A percentile compares a stretch with the other conserved stretches of the same genome.
Evolutionary conservation across 192 early-diverging fungal species (phyloP).

Genomic region (Backusella mclennaniae): DNA sequence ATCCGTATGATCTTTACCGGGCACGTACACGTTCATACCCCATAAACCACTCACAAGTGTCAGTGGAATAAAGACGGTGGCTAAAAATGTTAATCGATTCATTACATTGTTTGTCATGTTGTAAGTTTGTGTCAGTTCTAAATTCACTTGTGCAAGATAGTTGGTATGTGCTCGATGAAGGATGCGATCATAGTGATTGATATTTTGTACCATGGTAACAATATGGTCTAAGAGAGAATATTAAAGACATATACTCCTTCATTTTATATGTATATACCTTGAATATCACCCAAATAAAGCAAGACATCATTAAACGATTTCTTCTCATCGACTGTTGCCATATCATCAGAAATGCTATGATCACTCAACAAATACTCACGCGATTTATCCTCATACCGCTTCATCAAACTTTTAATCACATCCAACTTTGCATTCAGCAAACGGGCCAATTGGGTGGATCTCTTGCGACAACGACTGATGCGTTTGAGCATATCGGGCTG

Average conservation of each 20-base stretch:
- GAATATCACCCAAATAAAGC: slow-evolving; percentile 81
- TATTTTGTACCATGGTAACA: slow-evolving; percentile 62
- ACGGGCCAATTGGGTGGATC: slow-evolving; percentile 65
- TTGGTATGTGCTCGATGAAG: slow-evolving; percentile 76
- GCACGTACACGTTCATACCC: slow-evolving; percentile 67
- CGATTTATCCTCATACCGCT: slow-evolving; percentile 46
- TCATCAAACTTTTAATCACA: slow-evolving; percentile 67
- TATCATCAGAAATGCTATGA: slow-evolving; percentile 11
- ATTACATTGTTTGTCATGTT: slow-evolving; percentile 89
- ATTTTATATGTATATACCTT: slow-evolving; percentile 32
- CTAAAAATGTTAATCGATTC: slow-evolving; percentile 83
- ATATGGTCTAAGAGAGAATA: slow-evolving; percentile 52
- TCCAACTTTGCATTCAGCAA: slow-evolving; percentile 68
- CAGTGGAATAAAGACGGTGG: slow-evolving; percentile 71
- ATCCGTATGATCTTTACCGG: slow-evolving; percentile 48
- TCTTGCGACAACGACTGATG: slow-evolving; percentile 72
- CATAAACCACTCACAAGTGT: slow-evolving; percentile 80
- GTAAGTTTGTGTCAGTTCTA: slow-evolving; percentile 69
- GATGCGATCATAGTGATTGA: slow-evolving; percentile 72
- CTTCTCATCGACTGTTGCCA: neutral
- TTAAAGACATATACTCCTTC: neutral
- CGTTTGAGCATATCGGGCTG: slow-evolving; percentile 71
- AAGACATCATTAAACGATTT: slow-evolving; percentile 49
- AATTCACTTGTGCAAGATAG: slow-evolving; percentile 75
- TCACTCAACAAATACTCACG: slow-evolving; percentile 17